Conservation (phyloP, 352 stramenopile genomes). For the Pilasporangium apinafurcum region DNA sequence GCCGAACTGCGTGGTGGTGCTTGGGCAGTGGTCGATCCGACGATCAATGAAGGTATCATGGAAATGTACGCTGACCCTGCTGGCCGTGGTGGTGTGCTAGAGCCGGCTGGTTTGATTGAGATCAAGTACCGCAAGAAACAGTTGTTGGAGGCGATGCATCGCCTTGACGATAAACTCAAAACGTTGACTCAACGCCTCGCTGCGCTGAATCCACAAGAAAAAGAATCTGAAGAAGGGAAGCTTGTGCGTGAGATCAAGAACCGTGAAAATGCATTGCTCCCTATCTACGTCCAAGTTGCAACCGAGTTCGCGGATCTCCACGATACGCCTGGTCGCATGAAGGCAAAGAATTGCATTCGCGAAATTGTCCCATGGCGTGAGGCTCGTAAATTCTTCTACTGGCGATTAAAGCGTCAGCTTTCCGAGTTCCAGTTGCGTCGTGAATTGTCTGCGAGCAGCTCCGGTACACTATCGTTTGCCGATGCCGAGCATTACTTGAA, state of each 20-base stretch:
- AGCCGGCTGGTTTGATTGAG: conserved; percentile 96
- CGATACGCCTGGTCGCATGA: conserved; percentile 99
- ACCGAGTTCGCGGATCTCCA: conserved; percentile 99
- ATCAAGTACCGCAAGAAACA: conserved; percentile 99
- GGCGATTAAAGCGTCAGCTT: conserved; percentile 95
- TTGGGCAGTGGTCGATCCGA: conserved; percentile 99
- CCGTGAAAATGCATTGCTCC: conserved; percentile 92
- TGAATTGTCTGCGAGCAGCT: conserved; percentile 31
- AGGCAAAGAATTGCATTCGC: conserved; percentile 97
- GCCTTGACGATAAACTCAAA: conserved; percentile 93
- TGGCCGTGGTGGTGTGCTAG: conserved; percentile 96
- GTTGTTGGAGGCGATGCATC: conserved; percentile 94
- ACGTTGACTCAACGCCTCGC: conserved; percentile 78
- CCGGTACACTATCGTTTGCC: conserved; percentile 35
- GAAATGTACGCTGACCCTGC: conserved; percentile 98
- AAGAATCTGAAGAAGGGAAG: conserved; percentile 33
- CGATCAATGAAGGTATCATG: conserved; percentile 99
- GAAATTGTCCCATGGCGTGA: conserved; percentile 94
- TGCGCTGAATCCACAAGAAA: conserved; percentile 36
- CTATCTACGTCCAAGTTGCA: conserved; percentile 97
- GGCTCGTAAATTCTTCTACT: conserved; percentile 98
- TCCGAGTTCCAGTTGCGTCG: conserved; percentile 93
- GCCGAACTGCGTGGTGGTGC: conserved; percentile 97
- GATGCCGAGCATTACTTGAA: conserved; percentile 58
- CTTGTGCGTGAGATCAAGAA: conserved; percentile 89